These are phyloP conservation scores for Arxiozyma telluris DNA, from an alignment of 1,139 yeast genomes.

Conservation along the genomic window DNA sequence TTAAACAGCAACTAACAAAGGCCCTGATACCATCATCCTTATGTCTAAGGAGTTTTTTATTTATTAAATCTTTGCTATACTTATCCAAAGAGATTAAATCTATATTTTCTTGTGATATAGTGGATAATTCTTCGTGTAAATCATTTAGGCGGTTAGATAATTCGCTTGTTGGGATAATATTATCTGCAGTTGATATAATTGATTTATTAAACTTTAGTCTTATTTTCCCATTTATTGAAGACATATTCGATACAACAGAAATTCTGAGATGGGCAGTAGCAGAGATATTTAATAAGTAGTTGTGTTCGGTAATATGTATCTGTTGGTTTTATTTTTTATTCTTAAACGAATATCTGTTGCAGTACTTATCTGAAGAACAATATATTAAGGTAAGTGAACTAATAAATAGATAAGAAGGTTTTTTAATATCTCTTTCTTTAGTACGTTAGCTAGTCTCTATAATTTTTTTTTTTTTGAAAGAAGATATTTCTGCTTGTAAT, in stretches of 20 bases:
- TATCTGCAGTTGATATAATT: slow-evolving; percentile 46
- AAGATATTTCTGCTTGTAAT: background rate
- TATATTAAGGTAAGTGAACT: too few relatives aligned
- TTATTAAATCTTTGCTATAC: slow-evolving; percentile 46
- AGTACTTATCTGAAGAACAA: background rate
- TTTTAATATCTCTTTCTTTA: too few relatives aligned
- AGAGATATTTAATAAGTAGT: background rate
- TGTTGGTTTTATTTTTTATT: too few relatives aligned
- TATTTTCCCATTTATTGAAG: slow-evolving; percentile 3
- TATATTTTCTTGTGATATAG: slow-evolving; percentile 51
- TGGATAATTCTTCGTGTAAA: slow-evolving; percentile 53
- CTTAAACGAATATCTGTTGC: background rate
- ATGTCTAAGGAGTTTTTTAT: slow-evolving; percentile 51
- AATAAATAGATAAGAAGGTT: too few relatives aligned
- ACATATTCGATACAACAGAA: background rate
- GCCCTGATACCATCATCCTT: slow-evolving; percentile 66
- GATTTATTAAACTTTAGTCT: slow-evolving; percentile 38
- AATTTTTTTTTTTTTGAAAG: too few relatives aligned
- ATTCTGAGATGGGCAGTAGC: background rate
- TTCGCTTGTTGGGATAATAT: slow-evolving; percentile 52
- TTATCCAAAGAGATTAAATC: slow-evolving; percentile 38
- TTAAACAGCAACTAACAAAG: slow-evolving; percentile 60
- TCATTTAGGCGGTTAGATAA: slow-evolving; percentile 37
- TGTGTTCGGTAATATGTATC: background rate
- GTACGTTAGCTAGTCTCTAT: too few relatives aligned